phyloP scores from a whole-genome alignment of 2,329 filamentous ascomycete species.

The Tricladium varicosporioides region DNA sequence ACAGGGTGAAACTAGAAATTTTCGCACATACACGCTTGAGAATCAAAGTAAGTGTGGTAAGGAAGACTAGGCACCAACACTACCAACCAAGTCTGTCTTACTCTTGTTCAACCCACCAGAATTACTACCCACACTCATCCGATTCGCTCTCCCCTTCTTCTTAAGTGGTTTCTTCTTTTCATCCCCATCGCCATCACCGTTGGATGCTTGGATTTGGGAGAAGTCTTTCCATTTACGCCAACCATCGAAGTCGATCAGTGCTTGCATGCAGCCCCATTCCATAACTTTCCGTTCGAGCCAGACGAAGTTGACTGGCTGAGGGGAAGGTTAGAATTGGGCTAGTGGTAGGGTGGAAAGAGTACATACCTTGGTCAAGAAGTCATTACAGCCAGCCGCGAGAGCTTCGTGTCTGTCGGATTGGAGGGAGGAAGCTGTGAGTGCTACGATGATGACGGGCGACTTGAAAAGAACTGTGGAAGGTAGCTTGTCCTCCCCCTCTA shows the following conservation, averaged over 20 bases:
- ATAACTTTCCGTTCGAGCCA: conserved; percentile 98
- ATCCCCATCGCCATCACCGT: neutral
- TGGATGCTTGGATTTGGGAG: conserved; percentile 37
- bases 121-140: neutral
- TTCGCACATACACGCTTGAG: too few species aligned
- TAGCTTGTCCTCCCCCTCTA: conserved; percentile 60
- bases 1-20: too few species aligned
- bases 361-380: conserved; percentile 92
- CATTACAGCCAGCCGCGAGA: conserved; percentile 92
- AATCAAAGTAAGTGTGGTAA: too few species aligned
- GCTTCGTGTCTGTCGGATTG: conserved; percentile 96
- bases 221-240: conserved; percentile 98
- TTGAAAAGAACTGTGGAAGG: conserved; percentile 75
- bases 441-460: conserved; percentile 96
- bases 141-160: neutral
- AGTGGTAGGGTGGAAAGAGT: neutral
- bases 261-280: conserved; percentile 99
- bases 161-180: neutral
- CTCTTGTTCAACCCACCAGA: neutral
- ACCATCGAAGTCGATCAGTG: conserved; percentile 95
- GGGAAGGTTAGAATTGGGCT: conserved; percentile 2
- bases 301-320: conserved; percentile 89
- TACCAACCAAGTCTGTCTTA: neutral
- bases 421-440: conserved; percentile 87
- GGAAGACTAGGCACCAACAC: neutral